Conservation (phyloP, 495 filamentous ascomycete species). For the Talaromyces liani region DNA sequence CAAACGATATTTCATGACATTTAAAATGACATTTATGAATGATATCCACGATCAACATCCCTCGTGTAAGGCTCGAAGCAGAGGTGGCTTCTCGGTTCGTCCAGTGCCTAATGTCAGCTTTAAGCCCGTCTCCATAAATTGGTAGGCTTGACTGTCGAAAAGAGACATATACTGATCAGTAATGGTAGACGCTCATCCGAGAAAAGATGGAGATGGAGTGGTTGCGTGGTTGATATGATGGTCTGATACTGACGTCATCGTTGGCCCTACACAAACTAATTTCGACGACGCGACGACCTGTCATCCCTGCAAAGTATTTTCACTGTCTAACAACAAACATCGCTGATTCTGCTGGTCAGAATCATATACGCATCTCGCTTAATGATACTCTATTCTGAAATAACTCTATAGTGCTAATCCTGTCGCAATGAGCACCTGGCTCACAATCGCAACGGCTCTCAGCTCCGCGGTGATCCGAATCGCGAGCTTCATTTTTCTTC, state of each 20-base stretch:
- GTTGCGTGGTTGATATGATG: not conserved
- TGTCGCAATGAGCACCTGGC: conserved; percentile 3
- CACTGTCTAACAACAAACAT: not conserved
- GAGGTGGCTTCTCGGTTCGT: not conserved
- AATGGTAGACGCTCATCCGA: not conserved
- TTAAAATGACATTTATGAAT: not conserved
- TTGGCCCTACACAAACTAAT: not conserved
- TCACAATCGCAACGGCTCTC: conserved; percentile 19
- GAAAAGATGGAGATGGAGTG: not conserved
- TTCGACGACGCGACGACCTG: not conserved
- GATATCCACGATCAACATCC: not conserved
- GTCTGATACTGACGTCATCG: not conserved
- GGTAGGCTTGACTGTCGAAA: not conserved
- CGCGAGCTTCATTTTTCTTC: conserved; percentile 64
- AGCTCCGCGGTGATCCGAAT: conserved; percentile 59
- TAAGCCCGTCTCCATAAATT: not conserved
- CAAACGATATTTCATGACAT: not conserved
- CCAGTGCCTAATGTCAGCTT: not conserved
- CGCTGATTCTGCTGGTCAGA: not conserved
- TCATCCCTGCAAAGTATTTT: no score
- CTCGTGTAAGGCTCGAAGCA: not conserved
- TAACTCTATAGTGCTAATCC: not conserved
- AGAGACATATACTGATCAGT: not conserved
- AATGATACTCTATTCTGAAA: not conserved
- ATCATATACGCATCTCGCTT: not conserved